Conservation (phyloP, 108 stramenopile genomes). For the Asterionellopsis glacialis region DNA sequence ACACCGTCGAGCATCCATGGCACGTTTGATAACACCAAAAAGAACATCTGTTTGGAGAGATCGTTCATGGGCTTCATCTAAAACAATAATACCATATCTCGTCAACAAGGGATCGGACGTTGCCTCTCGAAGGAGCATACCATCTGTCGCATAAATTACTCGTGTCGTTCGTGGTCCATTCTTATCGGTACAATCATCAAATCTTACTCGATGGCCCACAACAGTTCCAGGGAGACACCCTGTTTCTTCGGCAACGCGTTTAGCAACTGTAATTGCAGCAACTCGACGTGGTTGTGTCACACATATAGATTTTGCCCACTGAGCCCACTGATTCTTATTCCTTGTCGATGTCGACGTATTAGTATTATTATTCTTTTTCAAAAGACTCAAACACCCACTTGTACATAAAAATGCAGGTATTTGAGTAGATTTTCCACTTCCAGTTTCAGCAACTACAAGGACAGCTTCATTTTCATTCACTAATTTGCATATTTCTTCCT, state of each 20-base stretch:
- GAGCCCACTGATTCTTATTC: constrained; percentile 5
- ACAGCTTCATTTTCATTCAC: constrained; percentile 52
- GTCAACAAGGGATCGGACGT: constrained; percentile 78
- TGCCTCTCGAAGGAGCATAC: constrained; percentile 94
- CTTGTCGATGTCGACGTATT: constrained; percentile 4
- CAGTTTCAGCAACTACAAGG: constrained; percentile 73
- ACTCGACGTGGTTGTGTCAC: constrained; percentile 95
- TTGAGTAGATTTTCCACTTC: constrained; percentile 80
- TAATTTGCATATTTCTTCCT: constrained; percentile 39
- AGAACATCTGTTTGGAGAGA: constrained; percentile 95
- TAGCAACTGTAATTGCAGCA: constrained; percentile 94
- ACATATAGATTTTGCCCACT: constrained; percentile 47
- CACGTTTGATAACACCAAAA: constrained; percentile 85
- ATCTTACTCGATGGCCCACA: constrained; percentile 94
- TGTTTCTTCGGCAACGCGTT: constrained; percentile 86
- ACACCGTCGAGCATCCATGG: constrained; percentile 54
- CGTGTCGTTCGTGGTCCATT: constrained; percentile 37
- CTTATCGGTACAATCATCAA: constrained; percentile 82
- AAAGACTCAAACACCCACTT: constrained; percentile 26
- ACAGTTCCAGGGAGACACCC: constrained; percentile 50
- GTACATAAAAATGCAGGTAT: constrained; percentile 71
- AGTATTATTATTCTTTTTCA: constrained; percentile 5
- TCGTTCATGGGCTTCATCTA: constrained; percentile 98
- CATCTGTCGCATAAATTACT: constrained; percentile 94
- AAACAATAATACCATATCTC: constrained; percentile 78